Percentiles rank a stretch among this genome's conserved stretches.
Conservation (phyloP, 2,329 filamentous ascomycete species). For the Purpureocillium lavendulum region DNA sequence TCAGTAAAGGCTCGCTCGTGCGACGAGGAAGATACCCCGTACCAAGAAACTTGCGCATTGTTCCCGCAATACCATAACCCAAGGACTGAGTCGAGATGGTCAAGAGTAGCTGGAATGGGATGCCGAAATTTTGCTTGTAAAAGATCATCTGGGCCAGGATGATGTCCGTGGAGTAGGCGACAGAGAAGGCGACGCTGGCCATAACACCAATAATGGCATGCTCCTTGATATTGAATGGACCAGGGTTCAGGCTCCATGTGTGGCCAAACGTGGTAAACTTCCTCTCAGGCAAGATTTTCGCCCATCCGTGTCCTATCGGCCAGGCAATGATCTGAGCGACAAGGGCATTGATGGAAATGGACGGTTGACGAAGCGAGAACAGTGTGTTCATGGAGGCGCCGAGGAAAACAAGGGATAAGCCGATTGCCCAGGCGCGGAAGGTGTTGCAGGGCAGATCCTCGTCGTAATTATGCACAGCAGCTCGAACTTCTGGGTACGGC, state of each 20-base stretch:
- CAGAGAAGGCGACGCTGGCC: constrained; percentile 63
- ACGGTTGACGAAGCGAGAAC: constrained; percentile 53
- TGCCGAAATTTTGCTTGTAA: constrained; percentile 62
- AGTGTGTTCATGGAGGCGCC: constrained; percentile 56
- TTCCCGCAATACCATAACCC: constrained; percentile 61
- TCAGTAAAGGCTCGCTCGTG: constrained; percentile 4
- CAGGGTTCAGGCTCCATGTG: constrained; percentile 53
- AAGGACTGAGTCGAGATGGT: constrained; percentile 61
- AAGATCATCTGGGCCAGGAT: constrained; percentile 64
- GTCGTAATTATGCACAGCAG: constrained; percentile 56
- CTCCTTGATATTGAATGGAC: constrained; percentile 64
- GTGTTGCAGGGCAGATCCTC: constrained; percentile 60
- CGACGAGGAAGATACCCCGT: constrained; percentile 9
- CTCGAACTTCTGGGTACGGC: constrained; percentile 58
- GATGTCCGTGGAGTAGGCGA: constrained; percentile 66
- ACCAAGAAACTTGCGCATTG: constrained; percentile 57
- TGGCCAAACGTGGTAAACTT: constrained; percentile 44
- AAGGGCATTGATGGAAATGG: constrained; percentile 51
- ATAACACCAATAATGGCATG: constrained; percentile 61
- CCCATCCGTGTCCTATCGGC: constrained; percentile 55
- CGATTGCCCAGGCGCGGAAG: constrained; percentile 56
- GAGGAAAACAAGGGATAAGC: constrained; percentile 44
- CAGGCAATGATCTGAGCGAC: constrained; percentile 58
- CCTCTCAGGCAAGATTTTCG: constrained; percentile 40
- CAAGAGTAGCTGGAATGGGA: constrained; percentile 57